These are phyloP conservation scores for Pyracantha coccinea DNA, from an alignment of 331 rosid genomes.

Conservation along the genomic window DNA sequence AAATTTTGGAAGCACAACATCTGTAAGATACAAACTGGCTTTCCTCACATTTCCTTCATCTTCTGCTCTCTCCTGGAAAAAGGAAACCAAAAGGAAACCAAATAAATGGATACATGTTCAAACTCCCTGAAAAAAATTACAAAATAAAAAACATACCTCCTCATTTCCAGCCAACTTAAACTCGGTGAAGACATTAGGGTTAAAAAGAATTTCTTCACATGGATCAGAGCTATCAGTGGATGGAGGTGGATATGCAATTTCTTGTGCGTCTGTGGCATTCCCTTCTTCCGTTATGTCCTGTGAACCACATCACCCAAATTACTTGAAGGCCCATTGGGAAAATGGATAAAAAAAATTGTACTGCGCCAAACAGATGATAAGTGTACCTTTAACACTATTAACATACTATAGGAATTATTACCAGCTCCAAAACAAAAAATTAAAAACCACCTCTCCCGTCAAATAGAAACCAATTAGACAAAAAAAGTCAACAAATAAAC, in stretches of 20 bases:
- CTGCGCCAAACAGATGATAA: not conserved
- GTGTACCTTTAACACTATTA: not conserved
- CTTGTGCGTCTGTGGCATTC: conserved; percentile 41
- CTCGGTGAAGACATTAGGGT: conserved; percentile 93
- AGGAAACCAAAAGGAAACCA: not conserved
- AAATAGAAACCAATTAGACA: not conserved
- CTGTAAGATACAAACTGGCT: conserved; percentile 66
- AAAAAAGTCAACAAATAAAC: not conserved
- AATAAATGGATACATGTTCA: conserved; percentile 8
- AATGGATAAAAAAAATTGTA: not conserved
- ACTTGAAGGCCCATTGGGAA: not conserved
- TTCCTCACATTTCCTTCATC: conserved; percentile 85
- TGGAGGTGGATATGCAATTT: conserved; percentile 30
- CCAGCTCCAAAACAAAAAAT: not conserved
- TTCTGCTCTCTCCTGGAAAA: conserved; percentile 67
- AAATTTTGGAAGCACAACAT: conserved; percentile 87
- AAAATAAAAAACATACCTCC: conserved; percentile 41
- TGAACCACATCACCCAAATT: conserved; percentile 10
- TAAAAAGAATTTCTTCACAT: conserved; percentile 55
- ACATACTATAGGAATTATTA: not conserved
- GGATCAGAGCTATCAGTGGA: conserved; percentile 27
- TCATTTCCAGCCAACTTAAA: conserved; percentile 78
- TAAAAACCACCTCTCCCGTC: no score
- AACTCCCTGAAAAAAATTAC: conserved; percentile 1
- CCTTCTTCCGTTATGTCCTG: conserved; percentile 49